phyloP scores from a whole-genome alignment of 129 eudicot genomes.

The Calendula officinalis region DNA sequence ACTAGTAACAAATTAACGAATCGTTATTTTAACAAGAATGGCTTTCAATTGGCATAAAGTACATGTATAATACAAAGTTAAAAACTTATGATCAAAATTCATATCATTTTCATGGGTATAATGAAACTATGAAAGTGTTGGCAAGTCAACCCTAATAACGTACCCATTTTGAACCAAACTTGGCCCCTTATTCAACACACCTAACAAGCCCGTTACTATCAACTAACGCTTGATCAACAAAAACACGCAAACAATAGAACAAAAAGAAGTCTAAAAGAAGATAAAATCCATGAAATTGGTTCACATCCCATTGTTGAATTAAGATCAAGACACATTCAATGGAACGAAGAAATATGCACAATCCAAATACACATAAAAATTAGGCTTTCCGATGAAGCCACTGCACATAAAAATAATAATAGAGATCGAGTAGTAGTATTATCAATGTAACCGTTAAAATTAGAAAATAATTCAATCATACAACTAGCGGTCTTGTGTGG shows the following conservation, averaged over 20 bases:
- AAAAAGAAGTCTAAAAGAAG: background rate
- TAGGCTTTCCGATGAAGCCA: conserved; percentile 31
- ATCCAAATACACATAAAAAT: conserved; percentile 23
- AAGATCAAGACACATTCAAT: conserved; percentile 29
- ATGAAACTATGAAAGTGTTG: too few relatives aligned
- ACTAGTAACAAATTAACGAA: too few relatives aligned
- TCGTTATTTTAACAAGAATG: too few relatives aligned
- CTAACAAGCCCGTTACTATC: background rate
- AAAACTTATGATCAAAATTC: too few relatives aligned
- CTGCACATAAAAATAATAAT: conserved; percentile 28
- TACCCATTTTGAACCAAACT: too few relatives aligned
- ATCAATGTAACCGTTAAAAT: conserved; percentile 14
- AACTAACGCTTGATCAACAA: background rate
- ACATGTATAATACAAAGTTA: too few relatives aligned
- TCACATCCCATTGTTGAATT: conserved; percentile 25
- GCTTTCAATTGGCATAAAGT: too few relatives aligned
- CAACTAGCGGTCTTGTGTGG: conserved; percentile 41
- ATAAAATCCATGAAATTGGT: conserved; percentile 17
- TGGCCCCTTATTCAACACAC: background rate
- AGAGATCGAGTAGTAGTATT: conserved; percentile 9
- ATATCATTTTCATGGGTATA: too few relatives aligned
- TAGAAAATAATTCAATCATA: conserved; percentile 4
- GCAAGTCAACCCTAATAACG: too few relatives aligned
- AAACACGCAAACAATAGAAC: background rate
- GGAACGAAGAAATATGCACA: conserved; percentile 28